A percentile compares a stretch with the other conserved stretches of the same genome.
Conservation (phyloP, 768 basidiomycete genomes). For the Phaffia australis region DNA sequence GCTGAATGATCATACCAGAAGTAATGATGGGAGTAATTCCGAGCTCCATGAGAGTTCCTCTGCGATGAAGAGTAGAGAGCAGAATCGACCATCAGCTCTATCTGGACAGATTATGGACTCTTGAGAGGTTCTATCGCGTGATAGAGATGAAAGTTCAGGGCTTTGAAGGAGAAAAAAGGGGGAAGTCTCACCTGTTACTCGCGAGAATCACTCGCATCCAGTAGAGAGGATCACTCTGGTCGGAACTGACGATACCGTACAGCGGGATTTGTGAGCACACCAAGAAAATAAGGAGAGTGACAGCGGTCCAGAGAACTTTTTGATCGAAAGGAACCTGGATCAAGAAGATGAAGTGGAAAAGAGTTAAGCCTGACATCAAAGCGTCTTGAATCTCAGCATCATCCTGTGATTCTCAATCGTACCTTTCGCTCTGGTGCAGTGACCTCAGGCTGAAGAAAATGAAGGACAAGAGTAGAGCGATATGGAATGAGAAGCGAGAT, state of each 20-base stretch:
- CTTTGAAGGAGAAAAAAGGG: neutral
- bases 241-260: constrained; percentile 99
- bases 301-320: constrained; percentile 56
- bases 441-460: constrained; percentile 57
- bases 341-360: neutral
- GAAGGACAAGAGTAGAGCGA: neutral
- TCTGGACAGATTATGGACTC: neutral
- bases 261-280: constrained; percentile 98
- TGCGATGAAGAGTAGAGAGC: neutral
- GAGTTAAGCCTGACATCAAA: neutral
- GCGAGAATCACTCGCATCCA: constrained; percentile 99
- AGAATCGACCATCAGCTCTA: neutral
- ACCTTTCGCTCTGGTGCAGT: constrained; percentile 97
- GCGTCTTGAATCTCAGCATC: neutral
- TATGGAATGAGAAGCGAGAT: neutral
- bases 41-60: constrained; percentile 98
- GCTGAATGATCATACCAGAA: constrained; percentile 99
- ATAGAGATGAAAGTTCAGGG: neutral
- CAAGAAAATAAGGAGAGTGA: constrained; percentile 97
- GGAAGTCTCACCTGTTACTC: constrained; percentile 51
- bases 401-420: constrained; percentile 17
- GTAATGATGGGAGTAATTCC: constrained; percentile 97
- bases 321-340: constrained; percentile 29
- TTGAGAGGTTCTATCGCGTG: neutral
- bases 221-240: constrained; percentile 96